Conservation (phyloP, 331 rosid species). For the Pyrus hybrid region DNA sequence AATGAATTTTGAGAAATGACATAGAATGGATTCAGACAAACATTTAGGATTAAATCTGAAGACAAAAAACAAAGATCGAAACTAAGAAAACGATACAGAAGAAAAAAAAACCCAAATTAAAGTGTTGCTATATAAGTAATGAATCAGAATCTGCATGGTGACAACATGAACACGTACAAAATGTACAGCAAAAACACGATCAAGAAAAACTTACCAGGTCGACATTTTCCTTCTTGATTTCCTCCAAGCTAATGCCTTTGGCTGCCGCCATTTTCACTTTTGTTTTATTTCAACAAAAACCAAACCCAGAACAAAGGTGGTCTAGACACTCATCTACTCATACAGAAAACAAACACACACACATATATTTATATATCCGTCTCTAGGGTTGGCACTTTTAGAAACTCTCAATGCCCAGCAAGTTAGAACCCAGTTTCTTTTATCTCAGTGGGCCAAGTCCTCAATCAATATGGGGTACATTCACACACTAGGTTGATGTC, state of each 20-base stretch:
- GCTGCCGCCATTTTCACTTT: conserved; percentile 9
- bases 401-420: not conserved
- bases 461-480: too few species aligned
- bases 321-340: not conserved
- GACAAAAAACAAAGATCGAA: not conserved
- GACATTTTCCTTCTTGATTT: conserved; percentile 64
- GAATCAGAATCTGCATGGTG: too few species aligned
- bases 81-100: not conserved
- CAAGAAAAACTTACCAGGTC: conserved; percentile 51
- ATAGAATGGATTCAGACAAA: not conserved
- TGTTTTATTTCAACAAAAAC: not conserved
- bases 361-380: not conserved
- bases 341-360: not conserved
- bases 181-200: too few species aligned
- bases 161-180: too few species aligned
- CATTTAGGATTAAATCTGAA: not conserved
- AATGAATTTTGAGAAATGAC: not conserved
- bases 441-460: not conserved
- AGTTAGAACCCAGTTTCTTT: too few species aligned
- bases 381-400: not conserved
- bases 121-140: too few species aligned
- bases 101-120: too few species aligned
- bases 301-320: not conserved
- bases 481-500: not conserved
- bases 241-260: conserved; percentile 35